Base-by-base conservation (phyloP, 345 rosid species). In the Gossypium ekmanianum region DNA sequence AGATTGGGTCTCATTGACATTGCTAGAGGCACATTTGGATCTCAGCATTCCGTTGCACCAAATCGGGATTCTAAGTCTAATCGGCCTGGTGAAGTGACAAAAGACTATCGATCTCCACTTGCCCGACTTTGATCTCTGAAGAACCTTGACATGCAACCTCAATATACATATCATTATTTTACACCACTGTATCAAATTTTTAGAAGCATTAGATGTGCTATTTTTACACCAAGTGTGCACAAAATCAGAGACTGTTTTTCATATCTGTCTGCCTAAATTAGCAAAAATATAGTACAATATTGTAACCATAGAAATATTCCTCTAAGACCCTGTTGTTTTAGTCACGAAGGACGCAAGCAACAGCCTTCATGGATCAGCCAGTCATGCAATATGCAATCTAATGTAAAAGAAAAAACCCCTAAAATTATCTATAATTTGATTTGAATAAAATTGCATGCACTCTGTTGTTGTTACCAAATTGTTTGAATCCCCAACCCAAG, bases 281-380 rank as follows among this genome's bases (percentile, higher is more conserved):
- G 73, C 58, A 56, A 39, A 54, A 47, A 26, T 63, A 57, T 71
- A 41, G 26, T 56, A 75, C 84, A 73, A 34, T 74, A 79, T 26
- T 27, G 56, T 13, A 72, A 77, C 68, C 11, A 69, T 39, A 39
- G 20, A 29, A 76, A 57, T 61, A 57, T 74, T 61, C 69, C 73
- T 64, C 55, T 65, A 44, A 63, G 73, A 34, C 71, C 68, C 79
- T 58, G 74, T 73, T 79, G 41, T 71, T 79, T 62, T 56, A 74
- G 81, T 74, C 81, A 68, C 58, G 83, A 84, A 86, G 87, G 82
- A 81, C 83, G 74, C 81, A 76, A 83, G 83, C 22, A 78, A 83
- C 77, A 78, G 85, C 90, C 87, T 84, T 81, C 85, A 74, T 74
- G 69, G 24, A 74, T 62, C 13, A 34, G 74, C 75, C 73, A 75